Percentiles rank a stretch among this genome's conserved stretches.
phyloP scores from a whole-genome alignment of 1,284 basidiomycete species.

The Flammula alnicola region DNA sequence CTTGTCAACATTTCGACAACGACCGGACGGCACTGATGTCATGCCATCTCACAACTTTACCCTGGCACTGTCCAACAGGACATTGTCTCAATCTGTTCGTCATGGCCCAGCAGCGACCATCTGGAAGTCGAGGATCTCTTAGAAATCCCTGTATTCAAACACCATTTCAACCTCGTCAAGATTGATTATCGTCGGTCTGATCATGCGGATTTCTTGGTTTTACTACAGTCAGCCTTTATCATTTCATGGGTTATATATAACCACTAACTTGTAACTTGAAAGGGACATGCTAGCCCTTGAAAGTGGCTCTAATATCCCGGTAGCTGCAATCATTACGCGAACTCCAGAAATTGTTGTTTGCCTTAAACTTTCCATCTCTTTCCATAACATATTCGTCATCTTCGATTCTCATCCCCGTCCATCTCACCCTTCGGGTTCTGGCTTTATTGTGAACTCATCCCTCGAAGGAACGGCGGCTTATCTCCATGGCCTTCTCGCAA shows the following conservation, averaged over 20 bases:
- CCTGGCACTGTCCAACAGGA: conserved; percentile 40
- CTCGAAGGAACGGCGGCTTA: conserved; percentile 47
- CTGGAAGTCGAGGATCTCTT: conserved; percentile 60
- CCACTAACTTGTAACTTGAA: background rate
- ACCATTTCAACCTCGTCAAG: conserved; percentile 40
- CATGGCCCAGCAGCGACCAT: conserved; percentile 57
- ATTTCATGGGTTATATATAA: background rate
- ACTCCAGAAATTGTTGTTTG: conserved; percentile 71
- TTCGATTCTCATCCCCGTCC: conserved; percentile 72
- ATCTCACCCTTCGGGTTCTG: conserved; percentile 60
- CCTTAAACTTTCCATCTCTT: conserved; percentile 46
- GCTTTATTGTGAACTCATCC: conserved; percentile 55
- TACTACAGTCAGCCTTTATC: conserved; percentile 47
- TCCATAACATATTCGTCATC: conserved; percentile 49
- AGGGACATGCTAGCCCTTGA: conserved; percentile 2
- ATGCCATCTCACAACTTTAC: background rate
- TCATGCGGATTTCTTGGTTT: conserved; percentile 42
- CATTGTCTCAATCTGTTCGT: conserved; percentile 53
- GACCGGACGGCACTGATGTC: background rate
- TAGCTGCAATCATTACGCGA: conserved; percentile 62
- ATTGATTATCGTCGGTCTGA: conserved; percentile 46
- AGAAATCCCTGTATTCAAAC: conserved; percentile 44
- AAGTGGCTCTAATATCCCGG: conserved; percentile 14
- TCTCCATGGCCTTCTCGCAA: conserved; percentile 52
- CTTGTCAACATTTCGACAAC: too few relatives aligned